These are phyloP conservation scores for Daedaleopsis nitida DNA, from an alignment of 768 basidiomycete species.

Conservation along the genomic window DNA sequence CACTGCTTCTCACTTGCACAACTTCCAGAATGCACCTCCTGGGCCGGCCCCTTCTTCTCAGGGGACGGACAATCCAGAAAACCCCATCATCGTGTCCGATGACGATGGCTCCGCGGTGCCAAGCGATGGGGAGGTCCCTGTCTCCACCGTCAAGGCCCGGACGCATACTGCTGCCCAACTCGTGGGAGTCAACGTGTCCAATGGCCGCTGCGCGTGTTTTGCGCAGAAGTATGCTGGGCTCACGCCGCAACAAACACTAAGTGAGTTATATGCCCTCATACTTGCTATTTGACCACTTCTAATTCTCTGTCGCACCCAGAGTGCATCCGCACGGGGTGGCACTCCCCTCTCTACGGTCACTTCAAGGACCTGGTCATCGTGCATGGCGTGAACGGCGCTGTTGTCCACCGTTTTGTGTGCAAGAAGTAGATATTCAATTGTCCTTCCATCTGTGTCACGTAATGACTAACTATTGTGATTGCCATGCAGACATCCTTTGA, in stretches of 20 bases:
- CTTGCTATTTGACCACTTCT: too few species aligned
- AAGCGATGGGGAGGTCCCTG: neutral
- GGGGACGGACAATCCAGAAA: too few species aligned
- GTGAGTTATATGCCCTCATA: neutral
- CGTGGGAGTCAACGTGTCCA: neutral
- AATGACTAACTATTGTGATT: too few species aligned
- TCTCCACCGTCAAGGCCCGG: neutral
- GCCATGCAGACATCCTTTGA: neutral
- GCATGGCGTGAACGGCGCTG: neutral
- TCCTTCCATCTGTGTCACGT: too few species aligned
- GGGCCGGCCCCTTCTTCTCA: too few species aligned
- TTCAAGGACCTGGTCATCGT: neutral
- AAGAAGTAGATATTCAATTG: conserved; percentile 2
- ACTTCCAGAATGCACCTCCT: too few species aligned
- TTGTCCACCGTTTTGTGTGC: conserved; percentile 3
- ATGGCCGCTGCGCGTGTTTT: neutral
- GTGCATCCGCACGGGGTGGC: neutral
- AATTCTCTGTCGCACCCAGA: too few species aligned
- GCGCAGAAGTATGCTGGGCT: neutral
- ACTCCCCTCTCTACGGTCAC: neutral
- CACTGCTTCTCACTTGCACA: too few species aligned
- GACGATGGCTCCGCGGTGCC: neutral
- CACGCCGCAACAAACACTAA: neutral
- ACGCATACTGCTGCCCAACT: neutral
- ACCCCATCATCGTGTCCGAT: neutral